Percentiles rank a stretch among this genome's conserved stretches.
phyloP scores from a whole-genome alignment of 805 yeast genomes.

The Yarrowia deformans region DNA sequence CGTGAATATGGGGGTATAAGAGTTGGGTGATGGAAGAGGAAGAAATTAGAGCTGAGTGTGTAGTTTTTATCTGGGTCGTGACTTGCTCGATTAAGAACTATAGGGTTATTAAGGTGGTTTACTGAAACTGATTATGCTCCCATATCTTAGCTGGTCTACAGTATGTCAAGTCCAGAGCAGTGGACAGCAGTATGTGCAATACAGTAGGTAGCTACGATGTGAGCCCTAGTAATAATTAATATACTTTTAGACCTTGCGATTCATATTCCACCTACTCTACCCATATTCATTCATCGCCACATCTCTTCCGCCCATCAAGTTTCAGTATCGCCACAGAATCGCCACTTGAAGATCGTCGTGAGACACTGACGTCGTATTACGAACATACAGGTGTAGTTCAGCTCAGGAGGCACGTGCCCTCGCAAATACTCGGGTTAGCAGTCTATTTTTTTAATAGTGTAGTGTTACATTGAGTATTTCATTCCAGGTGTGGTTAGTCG shows the following conservation, averaged over 20 bases:
- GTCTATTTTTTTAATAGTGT: conserved; percentile 12
- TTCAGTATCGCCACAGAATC: not conserved
- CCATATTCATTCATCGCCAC: no score
- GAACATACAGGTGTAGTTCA: not conserved
- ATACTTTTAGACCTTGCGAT: no score
- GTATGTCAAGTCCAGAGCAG: no score
- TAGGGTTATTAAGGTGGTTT: not conserved
- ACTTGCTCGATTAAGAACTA: not conserved
- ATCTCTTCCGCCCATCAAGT: no score
- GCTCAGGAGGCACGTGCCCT: not conserved
- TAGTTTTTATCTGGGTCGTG: no score
- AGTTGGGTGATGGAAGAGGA: not conserved
- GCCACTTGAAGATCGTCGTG: not conserved
- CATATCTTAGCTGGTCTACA: not conserved
- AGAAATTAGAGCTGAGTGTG: not conserved
- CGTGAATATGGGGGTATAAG: not conserved
- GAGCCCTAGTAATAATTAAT: no score
- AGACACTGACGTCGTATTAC: not conserved
- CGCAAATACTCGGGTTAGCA: not conserved
- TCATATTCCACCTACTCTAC: not conserved
- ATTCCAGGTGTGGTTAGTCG: not conserved
- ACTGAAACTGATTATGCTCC: not conserved
- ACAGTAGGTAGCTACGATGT: no score
- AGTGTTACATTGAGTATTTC: not conserved
- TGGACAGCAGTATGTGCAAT: no score